Percentiles rank a stretch among this genome's conserved stretches.
These are phyloP conservation scores for Apiospora arundinis DNA, from an alignment of 2,329 filamentous ascomycete genomes.

Conservation along the genomic window DNA sequence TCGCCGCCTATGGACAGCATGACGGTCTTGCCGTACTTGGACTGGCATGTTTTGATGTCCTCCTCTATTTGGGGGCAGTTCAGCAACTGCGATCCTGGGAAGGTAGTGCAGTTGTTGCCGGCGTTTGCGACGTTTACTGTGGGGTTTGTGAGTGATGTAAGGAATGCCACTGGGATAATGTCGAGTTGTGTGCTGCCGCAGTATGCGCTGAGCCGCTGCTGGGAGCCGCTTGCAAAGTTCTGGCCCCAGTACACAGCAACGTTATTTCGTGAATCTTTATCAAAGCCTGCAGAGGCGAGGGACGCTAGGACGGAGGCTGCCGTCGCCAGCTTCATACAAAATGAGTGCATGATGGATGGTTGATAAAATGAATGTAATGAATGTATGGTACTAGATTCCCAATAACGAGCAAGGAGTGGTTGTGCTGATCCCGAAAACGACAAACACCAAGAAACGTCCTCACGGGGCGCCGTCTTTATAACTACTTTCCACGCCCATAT, in stretches of 20 bases:
- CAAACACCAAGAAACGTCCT: neutral
- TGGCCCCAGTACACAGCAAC: constrained; percentile 75
- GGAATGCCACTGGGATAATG: constrained; percentile 69
- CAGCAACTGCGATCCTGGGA: constrained; percentile 62
- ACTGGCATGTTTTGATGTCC: constrained; percentile 67
- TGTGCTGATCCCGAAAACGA: neutral
- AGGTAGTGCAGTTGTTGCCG: constrained; percentile 63
- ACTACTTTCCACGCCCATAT: neutral
- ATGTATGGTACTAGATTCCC: neutral
- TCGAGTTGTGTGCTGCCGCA: constrained; percentile 61
- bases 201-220: constrained; percentile 63
- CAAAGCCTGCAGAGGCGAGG: constrained; percentile 48
- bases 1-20: constrained; percentile 75
- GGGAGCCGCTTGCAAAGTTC: constrained; percentile 63
- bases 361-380: neutral
- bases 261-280: constrained; percentile 54
- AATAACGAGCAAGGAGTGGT: neutral
- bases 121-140: constrained; percentile 70
- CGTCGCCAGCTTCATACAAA: neutral
- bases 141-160: constrained; percentile 60
- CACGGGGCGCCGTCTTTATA: neutral
- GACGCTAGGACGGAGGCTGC: neutral
- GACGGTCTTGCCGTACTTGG: constrained; percentile 68
- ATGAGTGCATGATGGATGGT: neutral
- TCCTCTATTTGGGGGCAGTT: constrained; percentile 68